Evolutionary conservation across 768 basidiomycete species (phyloP), one percentile per base, ranked within the genome.

Genomic region (Gloeopeniophorella convolvens): DNA sequence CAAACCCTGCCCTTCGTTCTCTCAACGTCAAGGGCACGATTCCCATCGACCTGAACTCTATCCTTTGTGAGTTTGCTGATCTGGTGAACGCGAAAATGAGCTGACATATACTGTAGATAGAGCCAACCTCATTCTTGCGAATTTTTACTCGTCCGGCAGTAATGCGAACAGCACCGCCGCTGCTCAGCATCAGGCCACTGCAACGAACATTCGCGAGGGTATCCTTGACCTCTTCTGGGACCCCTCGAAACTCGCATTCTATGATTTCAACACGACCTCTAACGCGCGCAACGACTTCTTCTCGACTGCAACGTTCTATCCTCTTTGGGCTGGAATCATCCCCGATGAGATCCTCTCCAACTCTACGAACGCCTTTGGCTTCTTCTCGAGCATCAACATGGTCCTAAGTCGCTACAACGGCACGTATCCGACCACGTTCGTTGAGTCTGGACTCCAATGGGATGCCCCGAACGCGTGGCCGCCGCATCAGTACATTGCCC

Each of bases 161-260:
- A 15, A 40, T 32, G 16, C 45, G 8, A 75, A 82, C 37, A 48
- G 60, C 0, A 64, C 68, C 0, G 71, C 72, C 4, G 74, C 73
- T 0, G 60, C 67, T 2, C 63, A 67, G 23, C 89, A 93, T 60
- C 70, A 65, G 15, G 59, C 71, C 20, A 72, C 75, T 3, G 89
- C 91, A 0, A 65, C 73, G 0, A 66, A 68, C 7, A 68, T 90
- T 35, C 78, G 79, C 50, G 72, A 67, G 18, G 92, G 82, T 1
- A 79, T 96, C 52, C 69, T 96, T 30, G 94, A 97, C 63, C 76
- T 96, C 8, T 72, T 80, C 66, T 96, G 93, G 92, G 87, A 95
- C 62, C 57, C 79, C 0, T 66, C 70, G 7, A 88, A 86, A 71
- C 71, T 90, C n/a, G 85, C 85, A 0, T 95, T 94, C 68, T 94